These are phyloP conservation scores for Phyllosticta citribraziliensis DNA, from an alignment of 2,329 filamentous ascomycete genomes.

Conservation along the genomic window DNA sequence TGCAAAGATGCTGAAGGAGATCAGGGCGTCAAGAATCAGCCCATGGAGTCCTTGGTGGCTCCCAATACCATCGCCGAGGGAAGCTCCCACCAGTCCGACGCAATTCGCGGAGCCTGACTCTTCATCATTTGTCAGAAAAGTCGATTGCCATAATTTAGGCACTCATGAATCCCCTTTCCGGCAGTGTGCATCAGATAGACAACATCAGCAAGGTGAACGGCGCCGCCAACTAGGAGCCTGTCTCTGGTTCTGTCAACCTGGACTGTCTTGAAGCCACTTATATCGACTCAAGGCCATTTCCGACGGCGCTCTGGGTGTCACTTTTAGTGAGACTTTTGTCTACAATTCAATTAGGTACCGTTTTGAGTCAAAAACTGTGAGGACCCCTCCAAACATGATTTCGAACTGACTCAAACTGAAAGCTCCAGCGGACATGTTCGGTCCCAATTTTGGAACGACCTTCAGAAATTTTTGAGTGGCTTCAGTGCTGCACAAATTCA, in stretches of 20 bases:
- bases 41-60: conserved; percentile 41
- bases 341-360: too few relatives aligned
- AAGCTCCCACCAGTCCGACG: conserved; percentile 45
- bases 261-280: conserved; percentile 21
- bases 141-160: too few relatives aligned
- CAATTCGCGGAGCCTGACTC: conserved; percentile 16
- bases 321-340: too few relatives aligned
- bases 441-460: too few relatives aligned
- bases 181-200: conserved; percentile 17
- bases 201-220: conserved; percentile 19
- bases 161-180: conserved; percentile 24
- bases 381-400: too few relatives aligned
- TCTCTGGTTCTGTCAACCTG: conserved; percentile 15
- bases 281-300: conserved; percentile 22
- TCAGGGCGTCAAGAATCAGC: conserved; percentile 18
- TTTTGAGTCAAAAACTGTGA: too few relatives aligned
- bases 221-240: conserved; percentile 20
- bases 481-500: too few relatives aligned
- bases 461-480: too few relatives aligned
- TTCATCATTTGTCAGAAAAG: not conserved
- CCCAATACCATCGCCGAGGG: conserved; percentile 48
- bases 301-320: too few relatives aligned
- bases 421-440: too few relatives aligned
- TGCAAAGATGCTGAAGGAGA: conserved; percentile 19
- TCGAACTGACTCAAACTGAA: too few relatives aligned